Evolutionary conservation across 306 rosid genomes (phyloP).

Genomic region (Vigna reflexopilosa): DNA sequence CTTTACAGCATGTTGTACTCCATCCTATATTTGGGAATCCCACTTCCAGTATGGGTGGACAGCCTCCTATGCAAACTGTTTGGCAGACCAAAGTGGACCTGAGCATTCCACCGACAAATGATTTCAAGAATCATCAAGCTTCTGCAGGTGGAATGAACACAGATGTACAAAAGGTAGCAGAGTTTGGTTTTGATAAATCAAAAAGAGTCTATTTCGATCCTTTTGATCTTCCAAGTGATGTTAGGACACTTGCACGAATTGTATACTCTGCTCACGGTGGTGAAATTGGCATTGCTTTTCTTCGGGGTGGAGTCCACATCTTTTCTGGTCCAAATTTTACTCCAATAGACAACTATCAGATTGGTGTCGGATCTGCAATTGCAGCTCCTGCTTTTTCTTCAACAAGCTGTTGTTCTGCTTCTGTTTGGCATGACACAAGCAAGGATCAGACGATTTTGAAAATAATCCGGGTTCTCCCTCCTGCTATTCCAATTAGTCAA

Average conservation of each 20-base stretch:
- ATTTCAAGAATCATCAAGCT: slow-evolving; percentile 75
- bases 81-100: slow-evolving; percentile 93
- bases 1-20: slow-evolving; percentile 87
- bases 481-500: slow-evolving; percentile 80
- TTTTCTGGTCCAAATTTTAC: slow-evolving; percentile 88
- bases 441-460: slow-evolving; percentile 80
- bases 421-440: slow-evolving; percentile 91
- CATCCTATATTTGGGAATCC: slow-evolving; percentile 97
- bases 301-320: slow-evolving; percentile 90
- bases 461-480: slow-evolving; percentile 96
- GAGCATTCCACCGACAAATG: slow-evolving; percentile 87
- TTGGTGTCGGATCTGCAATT: slow-evolving; percentile 92
- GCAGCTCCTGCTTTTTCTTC: slow-evolving; percentile 97
- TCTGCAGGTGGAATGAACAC: slow-evolving; percentile 55
- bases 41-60: slow-evolving; percentile 86
- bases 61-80: slow-evolving; percentile 92
- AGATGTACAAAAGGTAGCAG: slow-evolving; percentile 61
- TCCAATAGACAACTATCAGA: slow-evolving; percentile 88
- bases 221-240: slow-evolving; percentile 96
- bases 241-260: slow-evolving; percentile 91
- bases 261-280: slow-evolving; percentile 98
- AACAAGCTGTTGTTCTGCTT: slow-evolving; percentile 96
- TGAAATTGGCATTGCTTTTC: slow-evolving; percentile 93
- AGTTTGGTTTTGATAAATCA: slow-evolving; percentile 57
- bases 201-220: slow-evolving; percentile 81